phyloP scores from a whole-genome alignment of 805 yeast genomes.

The Ogataea populi-albae region DNA sequence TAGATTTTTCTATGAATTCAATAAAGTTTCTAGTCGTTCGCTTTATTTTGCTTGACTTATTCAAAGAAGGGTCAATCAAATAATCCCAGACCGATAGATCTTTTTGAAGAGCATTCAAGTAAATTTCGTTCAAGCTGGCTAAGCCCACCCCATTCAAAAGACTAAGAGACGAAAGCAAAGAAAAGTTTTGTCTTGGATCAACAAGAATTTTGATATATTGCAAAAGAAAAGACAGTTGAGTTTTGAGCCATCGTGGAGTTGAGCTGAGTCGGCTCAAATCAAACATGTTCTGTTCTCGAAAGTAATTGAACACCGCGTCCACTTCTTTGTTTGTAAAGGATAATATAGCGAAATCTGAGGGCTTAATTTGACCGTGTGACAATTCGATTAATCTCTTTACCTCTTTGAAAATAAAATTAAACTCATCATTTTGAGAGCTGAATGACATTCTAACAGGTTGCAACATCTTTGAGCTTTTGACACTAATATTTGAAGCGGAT shows the following conservation, averaged over 20 bases:
- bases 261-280: constrained; percentile 42
- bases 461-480: constrained; percentile 16
- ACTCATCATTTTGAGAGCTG: constrained; percentile 35
- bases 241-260: constrained; percentile 51
- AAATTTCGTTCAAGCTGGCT: constrained; percentile 18
- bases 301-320: constrained; percentile 35
- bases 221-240: constrained; percentile 42
- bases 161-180: constrained; percentile 26
- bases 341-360: constrained; percentile 51
- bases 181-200: constrained; percentile 28
- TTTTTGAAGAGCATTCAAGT: constrained; percentile 15
- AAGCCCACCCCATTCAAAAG: constrained; percentile 24
- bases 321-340: constrained; percentile 52
- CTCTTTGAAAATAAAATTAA: constrained; percentile 43
- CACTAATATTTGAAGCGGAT: constrained; percentile 17
- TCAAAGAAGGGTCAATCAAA: constrained; percentile 10
- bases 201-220: constrained; percentile 46
- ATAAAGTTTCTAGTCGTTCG: constrained; percentile 13
- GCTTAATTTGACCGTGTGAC: constrained; percentile 41
- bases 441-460: constrained; percentile 29
- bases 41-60: constrained; percentile 10
- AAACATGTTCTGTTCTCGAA: constrained; percentile 40
- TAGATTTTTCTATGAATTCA: constrained; percentile 16
- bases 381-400: constrained; percentile 38
- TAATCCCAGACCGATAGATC: constrained; percentile 25